Evolutionary conservation across 108 stramenopile species (phyloP).

Genomic region (Tribonema minus): DNA sequence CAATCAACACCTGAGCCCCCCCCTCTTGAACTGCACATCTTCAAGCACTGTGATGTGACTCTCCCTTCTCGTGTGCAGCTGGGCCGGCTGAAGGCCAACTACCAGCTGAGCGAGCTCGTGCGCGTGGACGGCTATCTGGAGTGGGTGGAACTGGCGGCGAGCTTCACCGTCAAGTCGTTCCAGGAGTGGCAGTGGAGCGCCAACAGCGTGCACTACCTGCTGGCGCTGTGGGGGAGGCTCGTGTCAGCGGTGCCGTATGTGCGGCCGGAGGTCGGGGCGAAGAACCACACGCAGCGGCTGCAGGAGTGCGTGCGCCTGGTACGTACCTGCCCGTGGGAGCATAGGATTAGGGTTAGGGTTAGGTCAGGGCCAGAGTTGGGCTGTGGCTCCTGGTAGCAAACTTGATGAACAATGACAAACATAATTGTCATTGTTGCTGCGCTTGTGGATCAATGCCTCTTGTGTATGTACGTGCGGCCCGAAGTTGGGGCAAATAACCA

Average conservation of each 20-base stretch:
- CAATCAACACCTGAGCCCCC: too few relatives aligned
- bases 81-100: slow-evolving; percentile 92
- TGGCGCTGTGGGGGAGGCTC: slow-evolving; percentile 88
- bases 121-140: slow-evolving; percentile 86
- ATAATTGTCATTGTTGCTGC: too few relatives aligned
- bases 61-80: too few relatives aligned
- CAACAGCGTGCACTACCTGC: slow-evolving; percentile 91
- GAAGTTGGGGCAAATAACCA: slow-evolving; percentile 80
- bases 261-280: slow-evolving; percentile 76
- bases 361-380: too few relatives aligned
- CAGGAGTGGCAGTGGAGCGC: slow-evolving; percentile 91
- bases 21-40: too few relatives aligned
- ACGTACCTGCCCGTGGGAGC: too few relatives aligned
- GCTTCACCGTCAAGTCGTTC: slow-evolving; percentile 84
- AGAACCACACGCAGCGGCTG: slow-evolving; percentile 75
- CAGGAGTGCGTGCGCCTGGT: slow-evolving; percentile 53
- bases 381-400: too few relatives aligned
- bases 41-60: too few relatives aligned
- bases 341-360: too few relatives aligned
- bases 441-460: too few relatives aligned
- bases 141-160: slow-evolving; percentile 83
- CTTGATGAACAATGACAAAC: too few relatives aligned
- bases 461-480: slow-evolving; percentile 84
- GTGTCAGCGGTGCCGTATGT: slow-evolving; percentile 97
- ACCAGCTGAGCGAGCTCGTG: slow-evolving; percentile 84